A percentile compares a stretch with the other conserved stretches of the same genome.
Conservation (phyloP, 2,329 filamentous ascomycete species). For the Hymenoscyphus scutula region DNA sequence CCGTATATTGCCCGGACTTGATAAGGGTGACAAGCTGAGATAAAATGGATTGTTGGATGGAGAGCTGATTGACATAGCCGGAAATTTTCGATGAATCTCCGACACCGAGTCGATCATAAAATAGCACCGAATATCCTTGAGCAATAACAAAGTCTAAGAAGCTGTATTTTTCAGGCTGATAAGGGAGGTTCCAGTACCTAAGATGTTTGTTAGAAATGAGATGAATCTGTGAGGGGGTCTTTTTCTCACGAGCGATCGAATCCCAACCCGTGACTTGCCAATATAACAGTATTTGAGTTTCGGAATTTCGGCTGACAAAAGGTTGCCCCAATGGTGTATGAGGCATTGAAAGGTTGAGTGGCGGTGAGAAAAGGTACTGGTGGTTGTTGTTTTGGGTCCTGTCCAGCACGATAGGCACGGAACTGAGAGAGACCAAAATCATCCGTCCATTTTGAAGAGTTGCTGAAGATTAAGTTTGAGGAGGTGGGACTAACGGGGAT, state of each 20-base stretch:
- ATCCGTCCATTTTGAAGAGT: slow-evolving; percentile 7
- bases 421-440: slow-evolving; percentile 6
- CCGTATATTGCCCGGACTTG: slow-evolving; percentile 27
- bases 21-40: slow-evolving; percentile 14
- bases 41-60: slow-evolving; percentile 7
- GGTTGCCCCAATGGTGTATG: slow-evolving; percentile 9
- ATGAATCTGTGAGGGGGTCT: neutral
- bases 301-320: neutral
- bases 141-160: slow-evolving; percentile 36
- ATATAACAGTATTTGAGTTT: slow-evolving; percentile 33
- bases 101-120: slow-evolving; percentile 38
- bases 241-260: slow-evolving; percentile 32
- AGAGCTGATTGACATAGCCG: slow-evolving; percentile 28
- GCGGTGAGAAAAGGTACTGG: slow-evolving; percentile 8
- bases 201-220: slow-evolving; percentile 9
- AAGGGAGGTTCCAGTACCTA: slow-evolving; percentile 36
- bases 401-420: neutral
- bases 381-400: neutral
- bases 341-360: neutral
- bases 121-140: slow-evolving; percentile 38
- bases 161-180: slow-evolving; percentile 32
- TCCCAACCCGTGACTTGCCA: slow-evolving; percentile 36
- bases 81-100: slow-evolving; percentile 32
- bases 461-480: slow-evolving; percentile 8
- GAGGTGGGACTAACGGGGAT: slow-evolving; percentile 10